Evolutionary conservation across 768 basidiomycete species (phyloP), one percentile per base, ranked within the genome.

Genomic region (Kwoniella pini): DNA sequence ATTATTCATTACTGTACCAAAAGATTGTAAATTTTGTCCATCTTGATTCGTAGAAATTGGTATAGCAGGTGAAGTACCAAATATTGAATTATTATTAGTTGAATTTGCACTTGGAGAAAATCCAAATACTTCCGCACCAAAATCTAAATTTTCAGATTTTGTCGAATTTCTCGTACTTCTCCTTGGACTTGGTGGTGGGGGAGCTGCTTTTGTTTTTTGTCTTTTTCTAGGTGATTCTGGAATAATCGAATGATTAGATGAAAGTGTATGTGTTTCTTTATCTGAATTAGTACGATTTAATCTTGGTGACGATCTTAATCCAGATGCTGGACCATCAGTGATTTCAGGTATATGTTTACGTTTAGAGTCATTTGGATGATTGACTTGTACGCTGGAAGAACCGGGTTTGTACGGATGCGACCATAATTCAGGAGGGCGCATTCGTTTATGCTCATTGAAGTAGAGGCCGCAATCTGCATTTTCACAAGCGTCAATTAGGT

Each of bases 341-440:
- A 53, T 43, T 21, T 58, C 54, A 33, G 42, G 43, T 36, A 46
- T 28, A 28, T 46, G 54, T 44, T 62, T 55, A 19, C 60, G 60
- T 36, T 55, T 61, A 5, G 51, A 6, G 17, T 49, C 58, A 12
- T 15, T 12, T 33, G 22, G 27, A n/a, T 39, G 52, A 11, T 42
- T n/a, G n/a, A n/a, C n/a, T n/a, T n/a, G n/a, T n/a, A n/a, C n/a
- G n/a, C n/a, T n/a, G n/a, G 28, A 24, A 17, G 52, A 46, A 22
- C 40, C 52, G 21, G 54, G 54, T 27, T 51, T 54, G 36, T 55
- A 46, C 1, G 54, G n/a, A 30, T 51, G 43, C 19, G 21, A 54
- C 71, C 71, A 73, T 33, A 73, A 27, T 45, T 73, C 71, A 27
- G 58, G 54, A 5, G 74, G 74, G 26, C 74, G 63, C 71, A 75